Evolutionary conservation across 2,329 filamentous ascomycete genomes (phyloP).

Genomic region (Cercospora citrullina): DNA sequence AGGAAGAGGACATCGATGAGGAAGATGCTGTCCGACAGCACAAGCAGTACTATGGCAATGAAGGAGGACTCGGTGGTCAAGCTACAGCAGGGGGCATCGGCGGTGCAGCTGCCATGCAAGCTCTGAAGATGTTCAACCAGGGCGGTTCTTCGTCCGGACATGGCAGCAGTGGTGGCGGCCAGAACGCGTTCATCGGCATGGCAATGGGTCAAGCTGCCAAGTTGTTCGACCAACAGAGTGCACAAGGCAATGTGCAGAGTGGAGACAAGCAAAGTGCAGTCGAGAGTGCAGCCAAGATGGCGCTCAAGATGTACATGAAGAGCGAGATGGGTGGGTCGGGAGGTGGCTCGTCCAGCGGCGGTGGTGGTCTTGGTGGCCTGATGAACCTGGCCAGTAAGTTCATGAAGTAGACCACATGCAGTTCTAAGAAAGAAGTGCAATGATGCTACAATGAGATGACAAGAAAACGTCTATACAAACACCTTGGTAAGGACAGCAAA

Average conservation of each 20-base stretch:
- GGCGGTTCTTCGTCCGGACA: constrained; percentile 33
- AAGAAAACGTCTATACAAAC: neutral
- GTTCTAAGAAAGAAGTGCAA: neutral
- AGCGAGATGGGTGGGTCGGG: constrained; percentile 57
- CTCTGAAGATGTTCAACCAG: constrained; percentile 69
- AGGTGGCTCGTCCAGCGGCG: constrained; percentile 45
- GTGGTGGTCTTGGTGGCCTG: constrained; percentile 44
- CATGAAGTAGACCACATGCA: constrained; percentile 36
- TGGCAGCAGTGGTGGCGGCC: constrained; percentile 50
- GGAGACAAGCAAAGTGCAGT: constrained; percentile 78
- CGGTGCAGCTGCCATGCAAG: constrained; percentile 75
- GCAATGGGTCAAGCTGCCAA: constrained; percentile 67
- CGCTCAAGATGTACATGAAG: constrained; percentile 89
- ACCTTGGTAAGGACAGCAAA: neutral
- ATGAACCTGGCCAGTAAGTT: constrained; percentile 64
- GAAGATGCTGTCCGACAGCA: constrained; percentile 71
- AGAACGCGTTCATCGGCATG: constrained; percentile 74
- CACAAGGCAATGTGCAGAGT: constrained; percentile 52
- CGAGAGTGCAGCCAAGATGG: constrained; percentile 78
- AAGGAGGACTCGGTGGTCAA: constrained; percentile 50
- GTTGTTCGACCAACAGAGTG: constrained; percentile 63
- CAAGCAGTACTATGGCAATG: constrained; percentile 67
- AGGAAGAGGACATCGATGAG: constrained; percentile 60
- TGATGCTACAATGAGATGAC: neutral
- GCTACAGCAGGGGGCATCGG: constrained; percentile 55